Evolutionary conservation across 768 basidiomycete species (phyloP), one percentile per base, ranked within the genome.

Genomic region (Melanogaster broomeanus): DNA sequence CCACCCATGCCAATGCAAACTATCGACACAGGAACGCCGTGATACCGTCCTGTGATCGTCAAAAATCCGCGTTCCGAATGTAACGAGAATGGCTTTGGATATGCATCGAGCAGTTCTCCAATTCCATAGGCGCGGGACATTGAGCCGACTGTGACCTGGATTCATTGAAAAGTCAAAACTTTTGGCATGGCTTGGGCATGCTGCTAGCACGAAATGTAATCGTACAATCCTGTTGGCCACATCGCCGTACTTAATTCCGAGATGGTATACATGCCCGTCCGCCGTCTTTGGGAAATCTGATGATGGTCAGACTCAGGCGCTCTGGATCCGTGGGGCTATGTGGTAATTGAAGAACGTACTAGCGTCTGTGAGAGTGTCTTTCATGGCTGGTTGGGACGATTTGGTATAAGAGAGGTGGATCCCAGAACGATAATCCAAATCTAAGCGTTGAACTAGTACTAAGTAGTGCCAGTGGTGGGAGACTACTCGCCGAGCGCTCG

Each of bases 1-100:
- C 72, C 75, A 18, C 90, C 90, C 90, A 92, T 93, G 12, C 90
- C 90, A 49, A 91, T 90, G 57, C 85, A 87, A 37, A 90, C 74
- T 35, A 92, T 79, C 6, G 85, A 87, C 25, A 92, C 66, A 8
- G 88, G 87, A 15, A 77, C 67, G 42, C 79, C 79, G 39, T 74
- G 76, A 67, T 83, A 88, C 30, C 78, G 74, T 11, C 87, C 88
- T 5, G 87, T 88, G 45, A 88, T 78, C 4, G 84, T 88, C 52
- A 83, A 67, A 67, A 90, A 93, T 3, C 89, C 88, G 42, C 90
- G 78, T 60, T 90, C 89, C 16, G 87, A 88, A 21, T 74, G 72
- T 42, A 89, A 66, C 50, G 77, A 77, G 66, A 91, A 89, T 0
- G 79, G 79, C 49, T 73, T 71, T 2, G 83, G 85, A 28, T 61